Evolutionary conservation across 371 early-diverging fungal species (phyloP).

Genomic region (Mucor lusitanicus): DNA sequence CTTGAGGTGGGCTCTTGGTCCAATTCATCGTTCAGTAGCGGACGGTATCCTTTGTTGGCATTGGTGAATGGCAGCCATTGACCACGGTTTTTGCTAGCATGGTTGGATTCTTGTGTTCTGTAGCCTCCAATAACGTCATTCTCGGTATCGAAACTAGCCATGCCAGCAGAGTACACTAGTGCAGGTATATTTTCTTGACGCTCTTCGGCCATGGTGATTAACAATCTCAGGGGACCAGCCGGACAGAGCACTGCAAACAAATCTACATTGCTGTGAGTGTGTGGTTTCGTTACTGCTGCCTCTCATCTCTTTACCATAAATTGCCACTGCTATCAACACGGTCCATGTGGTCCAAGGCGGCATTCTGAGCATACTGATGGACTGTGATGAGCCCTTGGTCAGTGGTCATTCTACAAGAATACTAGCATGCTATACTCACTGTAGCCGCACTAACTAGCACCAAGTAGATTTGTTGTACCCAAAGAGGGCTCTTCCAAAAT

Average conservation of each 20-base stretch:
- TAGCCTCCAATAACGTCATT: conserved; percentile 13
- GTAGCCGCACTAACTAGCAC: conserved; percentile 23
- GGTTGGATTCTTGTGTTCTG: conserved; percentile 6
- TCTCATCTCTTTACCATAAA: conserved; percentile 14
- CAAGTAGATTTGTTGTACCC: conserved; percentile 28
- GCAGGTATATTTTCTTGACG: conserved; percentile 26
- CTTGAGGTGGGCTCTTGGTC: background rate
- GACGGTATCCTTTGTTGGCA: background rate
- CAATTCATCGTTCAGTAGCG: background rate
- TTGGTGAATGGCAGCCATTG: background rate
- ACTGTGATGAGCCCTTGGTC: background rate
- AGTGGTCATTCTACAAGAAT: background rate
- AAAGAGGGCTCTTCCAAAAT: conserved; percentile 27
- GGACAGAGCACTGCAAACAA: conserved; percentile 28
- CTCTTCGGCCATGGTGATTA: conserved; percentile 24
- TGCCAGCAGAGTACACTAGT: conserved; percentile 24
- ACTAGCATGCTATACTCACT: background rate
- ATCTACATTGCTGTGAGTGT: background rate
- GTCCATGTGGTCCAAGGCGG: conserved; percentile 31
- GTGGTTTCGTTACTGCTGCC: background rate
- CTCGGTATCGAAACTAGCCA: conserved; percentile 18
- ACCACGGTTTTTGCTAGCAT: background rate
- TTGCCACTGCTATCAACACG: conserved; percentile 23
- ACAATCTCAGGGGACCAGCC: conserved; percentile 15
- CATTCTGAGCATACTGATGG: conserved; percentile 22